Percentiles rank a stretch among this genome's conserved stretches.
Conservation (phyloP, 371 early-diverging fungal species). For the Quaeritorhiza haematococci region DNA sequence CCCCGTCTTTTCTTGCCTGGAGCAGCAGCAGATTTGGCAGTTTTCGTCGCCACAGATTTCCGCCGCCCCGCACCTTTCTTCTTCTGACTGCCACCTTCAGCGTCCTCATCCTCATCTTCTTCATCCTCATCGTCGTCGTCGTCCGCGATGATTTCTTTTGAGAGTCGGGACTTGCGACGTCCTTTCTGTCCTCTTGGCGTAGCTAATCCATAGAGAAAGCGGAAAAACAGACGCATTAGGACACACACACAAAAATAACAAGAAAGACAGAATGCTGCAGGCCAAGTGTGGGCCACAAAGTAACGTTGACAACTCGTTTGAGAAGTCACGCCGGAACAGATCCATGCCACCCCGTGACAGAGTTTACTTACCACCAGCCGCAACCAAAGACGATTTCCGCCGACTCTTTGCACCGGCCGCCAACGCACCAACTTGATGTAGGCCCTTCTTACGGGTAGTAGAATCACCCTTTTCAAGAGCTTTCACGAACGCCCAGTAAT, state of each 20-base stretch:
- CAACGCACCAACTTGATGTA: neutral
- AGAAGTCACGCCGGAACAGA: no score
- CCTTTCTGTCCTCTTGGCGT: neutral
- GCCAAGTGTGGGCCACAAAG: neutral
- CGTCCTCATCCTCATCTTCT: slow-evolving; percentile 13
- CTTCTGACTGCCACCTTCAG: neutral
- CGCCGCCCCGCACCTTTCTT: neutral
- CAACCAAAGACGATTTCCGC: neutral
- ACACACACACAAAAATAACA: no score
- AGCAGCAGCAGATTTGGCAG: neutral
- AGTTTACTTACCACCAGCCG: neutral
- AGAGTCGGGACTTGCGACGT: neutral
- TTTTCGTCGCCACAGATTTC: neutral
- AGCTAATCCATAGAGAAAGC: no score
- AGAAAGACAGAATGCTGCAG: no score
- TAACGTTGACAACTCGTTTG: neutral
- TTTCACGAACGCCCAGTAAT: slow-evolving; percentile 26
- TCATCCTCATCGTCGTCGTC: slow-evolving; percentile 6
- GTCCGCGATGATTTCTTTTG: neutral
- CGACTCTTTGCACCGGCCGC: neutral
- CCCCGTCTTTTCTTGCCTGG: no score
- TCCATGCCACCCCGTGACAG: neutral
- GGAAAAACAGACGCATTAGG: no score
- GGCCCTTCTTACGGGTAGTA: slow-evolving; percentile 7
- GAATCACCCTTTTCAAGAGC: slow-evolving; percentile 29